Conservation (phyloP, 2,329 filamentous ascomycete species). For the Venturia asperata region DNA sequence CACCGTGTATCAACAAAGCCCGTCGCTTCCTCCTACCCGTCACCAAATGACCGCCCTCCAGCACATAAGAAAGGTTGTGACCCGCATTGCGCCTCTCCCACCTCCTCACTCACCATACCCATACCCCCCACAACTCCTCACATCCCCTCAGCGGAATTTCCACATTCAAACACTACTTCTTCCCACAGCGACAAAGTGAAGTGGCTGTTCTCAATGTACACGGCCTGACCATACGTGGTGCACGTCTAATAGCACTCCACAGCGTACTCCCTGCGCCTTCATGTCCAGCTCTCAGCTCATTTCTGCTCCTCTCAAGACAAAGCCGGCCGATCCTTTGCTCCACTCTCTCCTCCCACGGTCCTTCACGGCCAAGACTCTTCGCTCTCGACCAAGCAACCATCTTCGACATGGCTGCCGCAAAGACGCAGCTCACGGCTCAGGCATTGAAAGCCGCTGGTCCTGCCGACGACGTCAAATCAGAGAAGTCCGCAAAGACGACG, state of each 20-base stretch:
- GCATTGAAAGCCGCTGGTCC: constrained; percentile 7
- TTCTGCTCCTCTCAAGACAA: not conserved
- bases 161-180: not conserved
- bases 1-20: too few species aligned
- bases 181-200: not conserved
- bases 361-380: not conserved
- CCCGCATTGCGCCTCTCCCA: constrained; percentile 3
- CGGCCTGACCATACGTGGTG: not conserved
- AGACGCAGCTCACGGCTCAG: constrained; percentile 4
- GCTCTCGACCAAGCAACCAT: not conserved
- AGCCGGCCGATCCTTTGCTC: not conserved
- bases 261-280: not conserved
- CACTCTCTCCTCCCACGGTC: not conserved
- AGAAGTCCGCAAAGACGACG: constrained; percentile 9
- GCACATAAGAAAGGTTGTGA: not conserved
- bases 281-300: not conserved
- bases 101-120: constrained; percentile 3
- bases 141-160: constrained; percentile 4
- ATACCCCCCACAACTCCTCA: not conserved
- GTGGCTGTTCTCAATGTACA: not conserved
- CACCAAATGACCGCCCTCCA: too few species aligned
- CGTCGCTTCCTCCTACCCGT: not conserved
- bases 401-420: constrained; percentile 7
- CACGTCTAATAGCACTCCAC: not conserved
- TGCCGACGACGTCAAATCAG: constrained; percentile 1